Conservation (phyloP, 257 asterid species). For the Penstemon newberryi region DNA sequence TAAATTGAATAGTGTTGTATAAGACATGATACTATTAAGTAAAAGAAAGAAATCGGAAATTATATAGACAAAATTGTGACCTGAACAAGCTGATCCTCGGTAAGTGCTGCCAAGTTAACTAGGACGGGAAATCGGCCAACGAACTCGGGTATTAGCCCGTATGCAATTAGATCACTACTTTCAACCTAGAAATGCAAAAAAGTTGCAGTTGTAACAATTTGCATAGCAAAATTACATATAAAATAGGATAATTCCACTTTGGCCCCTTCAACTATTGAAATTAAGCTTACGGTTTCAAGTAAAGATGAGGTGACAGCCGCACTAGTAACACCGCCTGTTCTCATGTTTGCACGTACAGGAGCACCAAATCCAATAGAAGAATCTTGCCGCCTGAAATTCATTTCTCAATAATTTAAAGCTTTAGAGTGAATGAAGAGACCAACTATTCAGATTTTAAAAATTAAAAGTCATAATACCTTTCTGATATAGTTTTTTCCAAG, state of each 20-base stretch:
- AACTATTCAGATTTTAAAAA: not conserved
- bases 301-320: slow-evolving; percentile 90
- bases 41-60: not conserved
- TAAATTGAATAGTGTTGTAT: slow-evolving; percentile 14
- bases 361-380: slow-evolving; percentile 99
- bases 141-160: slow-evolving; percentile 96
- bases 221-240: not conserved
- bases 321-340: slow-evolving; percentile 69
- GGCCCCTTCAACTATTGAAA: not conserved
- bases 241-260: too few species aligned
- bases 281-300: slow-evolving; percentile 72
- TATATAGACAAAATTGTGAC: slow-evolving; percentile 34
- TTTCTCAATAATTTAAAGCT: slow-evolving; percentile 23
- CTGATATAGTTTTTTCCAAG: slow-evolving; percentile 97
- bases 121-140: slow-evolving; percentile 97
- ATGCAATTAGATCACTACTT: slow-evolving; percentile 96
- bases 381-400: slow-evolving; percentile 85
- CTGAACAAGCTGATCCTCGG: slow-evolving; percentile 99
- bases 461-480: slow-evolving; percentile 54
- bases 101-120: slow-evolving; percentile 87
- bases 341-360: slow-evolving; percentile 94
- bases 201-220: slow-evolving; percentile 10
- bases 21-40: slow-evolving; percentile 10
- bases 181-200: slow-evolving; percentile 67
- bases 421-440: slow-evolving; percentile 15